Evolutionary conservation across 2,329 filamentous ascomycete genomes (phyloP), one percentile per base, ranked within the genome.

Genomic region (Parastagonospora nodorum): DNA sequence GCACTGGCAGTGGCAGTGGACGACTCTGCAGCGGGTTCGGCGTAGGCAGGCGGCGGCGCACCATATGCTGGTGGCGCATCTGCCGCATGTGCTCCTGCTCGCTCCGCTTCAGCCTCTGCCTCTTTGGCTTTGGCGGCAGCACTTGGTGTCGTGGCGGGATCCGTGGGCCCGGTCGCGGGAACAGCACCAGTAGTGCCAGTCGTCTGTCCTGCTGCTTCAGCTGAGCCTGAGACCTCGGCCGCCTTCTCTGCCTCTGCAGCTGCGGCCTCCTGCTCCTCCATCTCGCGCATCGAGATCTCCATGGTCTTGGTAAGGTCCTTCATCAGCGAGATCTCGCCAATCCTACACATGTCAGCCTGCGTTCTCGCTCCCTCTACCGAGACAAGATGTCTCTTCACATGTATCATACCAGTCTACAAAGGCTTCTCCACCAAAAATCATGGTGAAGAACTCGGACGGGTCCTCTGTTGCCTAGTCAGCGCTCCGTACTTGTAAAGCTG

Each of bases 321-420:
- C 90, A 99, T 97, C 50, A 99, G 85, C 43, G 90, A 94, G 64
- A 99, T 96, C 81, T 99, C 94, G 61, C 94, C 94, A 69, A 99
- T 97, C 82, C 69, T 71, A 44, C 16, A n/a, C 6, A 28, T 15
- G 48, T 61, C 41, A 62, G 60, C 45, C 10, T 42, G 14, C n/a
- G 12, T 19, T 9, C 7, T 11, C n/a, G 11, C 3, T 15, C 4
- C 16, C 11, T n/a, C 11, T 27, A 6, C 12, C 10, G 16, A 12
- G 12, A 45, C 8, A 27, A 38, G 7, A 32, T 31, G 15, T 31
- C 9, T 15, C n/a, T 7, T 14, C 4, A 10, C 8, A 15, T 11
- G 15, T 36, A 11, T n/a, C 60, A 36, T 71, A 77, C 76, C 94
- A 91, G 79, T 99, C 93, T 54, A 88, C 82, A 69, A 99, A 99